A percentile compares a stretch with the other conserved stretches of the same genome.
phyloP scores from a whole-genome alignment of 116 monocot genomes.

The Trichopus zeylanicus region DNA sequence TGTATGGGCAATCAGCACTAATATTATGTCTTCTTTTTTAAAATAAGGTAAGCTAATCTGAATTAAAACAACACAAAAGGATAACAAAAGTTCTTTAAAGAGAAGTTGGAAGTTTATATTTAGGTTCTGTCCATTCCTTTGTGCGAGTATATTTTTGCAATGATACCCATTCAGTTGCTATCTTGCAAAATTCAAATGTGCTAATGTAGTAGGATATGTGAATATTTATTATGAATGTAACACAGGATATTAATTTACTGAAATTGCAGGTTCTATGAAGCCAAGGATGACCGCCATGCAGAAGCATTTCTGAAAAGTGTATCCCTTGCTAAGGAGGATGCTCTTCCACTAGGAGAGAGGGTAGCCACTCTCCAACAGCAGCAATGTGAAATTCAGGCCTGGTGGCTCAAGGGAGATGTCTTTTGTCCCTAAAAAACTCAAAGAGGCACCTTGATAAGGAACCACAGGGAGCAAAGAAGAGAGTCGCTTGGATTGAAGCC shows the following conservation, averaged over 20 bases:
- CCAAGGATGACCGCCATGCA: constrained; percentile 92
- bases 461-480: constrained; percentile 18
- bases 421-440: constrained; percentile 37
- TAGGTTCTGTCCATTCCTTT: too few species aligned
- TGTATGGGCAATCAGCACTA: too few species aligned
- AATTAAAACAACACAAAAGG: too few species aligned
- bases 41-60: too few species aligned
- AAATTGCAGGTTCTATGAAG: constrained; percentile 72
- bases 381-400: constrained; percentile 49
- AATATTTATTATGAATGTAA: not conserved
- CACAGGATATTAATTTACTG: not conserved
- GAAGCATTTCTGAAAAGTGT: constrained; percentile 61
- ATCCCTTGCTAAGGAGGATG: constrained; percentile 71
- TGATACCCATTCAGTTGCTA: too few species aligned
- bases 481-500: constrained; percentile 53
- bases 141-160: too few species aligned
- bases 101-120: too few species aligned
- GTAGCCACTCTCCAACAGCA: constrained; percentile 22
- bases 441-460: constrained; percentile 25
- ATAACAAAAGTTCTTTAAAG: too few species aligned
- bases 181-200: too few species aligned
- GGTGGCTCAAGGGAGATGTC: constrained; percentile 92
- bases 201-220: too few species aligned
- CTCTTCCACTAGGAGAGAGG: constrained; percentile 70
- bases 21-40: too few species aligned